phyloP scores from a whole-genome alignment of 2,329 filamentous ascomycete genomes.

The Colletotrichum zoysiae region DNA sequence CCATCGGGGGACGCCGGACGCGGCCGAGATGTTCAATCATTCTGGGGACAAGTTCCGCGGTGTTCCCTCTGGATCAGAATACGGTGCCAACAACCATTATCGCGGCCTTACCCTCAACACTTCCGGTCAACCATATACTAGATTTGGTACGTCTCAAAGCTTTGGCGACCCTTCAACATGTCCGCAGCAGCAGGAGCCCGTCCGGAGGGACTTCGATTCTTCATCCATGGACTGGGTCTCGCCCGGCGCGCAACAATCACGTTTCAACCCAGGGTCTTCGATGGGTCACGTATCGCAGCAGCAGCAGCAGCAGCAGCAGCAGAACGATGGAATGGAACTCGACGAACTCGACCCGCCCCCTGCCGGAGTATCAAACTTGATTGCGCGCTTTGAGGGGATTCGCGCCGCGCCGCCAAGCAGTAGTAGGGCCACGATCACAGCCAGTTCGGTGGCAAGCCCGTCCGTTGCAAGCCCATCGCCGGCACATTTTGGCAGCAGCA shows the following conservation, averaged over 20 bases:
- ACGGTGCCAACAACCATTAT: slow-evolving; percentile 23
- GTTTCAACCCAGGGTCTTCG: slow-evolving; percentile 32
- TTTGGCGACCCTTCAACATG: slow-evolving; percentile 46
- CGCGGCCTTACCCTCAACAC: slow-evolving; percentile 47
- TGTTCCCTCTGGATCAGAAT: slow-evolving; percentile 45
- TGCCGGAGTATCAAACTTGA: slow-evolving; percentile 53
- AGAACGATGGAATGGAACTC: slow-evolving; percentile 41
- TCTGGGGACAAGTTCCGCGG: slow-evolving; percentile 49
- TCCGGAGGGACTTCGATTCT: slow-evolving; percentile 29
- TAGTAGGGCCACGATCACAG: slow-evolving; percentile 46
- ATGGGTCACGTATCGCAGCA: slow-evolving; percentile 22
- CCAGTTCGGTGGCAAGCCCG: slow-evolving; percentile 44
- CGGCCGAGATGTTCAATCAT: slow-evolving; percentile 56
- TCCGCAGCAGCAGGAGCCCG: slow-evolving; percentile 39
- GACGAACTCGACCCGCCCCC: slow-evolving; percentile 36
- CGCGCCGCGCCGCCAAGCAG: slow-evolving; percentile 50
- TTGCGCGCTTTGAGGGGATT: slow-evolving; percentile 57
- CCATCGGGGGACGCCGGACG: slow-evolving; percentile 48
- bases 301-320: slow-evolving; percentile 10
- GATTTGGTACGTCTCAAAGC: slow-evolving; percentile 49
- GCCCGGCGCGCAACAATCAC: slow-evolving; percentile 47
- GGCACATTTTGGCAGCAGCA: slow-evolving; percentile 47
- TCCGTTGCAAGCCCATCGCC: slow-evolving; percentile 45
- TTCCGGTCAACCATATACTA: slow-evolving; percentile 50
- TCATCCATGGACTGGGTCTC: slow-evolving; percentile 55